Base-by-base conservation (phyloP, 192 early-diverging fungal species). In the Backusella australiensis region DNA sequence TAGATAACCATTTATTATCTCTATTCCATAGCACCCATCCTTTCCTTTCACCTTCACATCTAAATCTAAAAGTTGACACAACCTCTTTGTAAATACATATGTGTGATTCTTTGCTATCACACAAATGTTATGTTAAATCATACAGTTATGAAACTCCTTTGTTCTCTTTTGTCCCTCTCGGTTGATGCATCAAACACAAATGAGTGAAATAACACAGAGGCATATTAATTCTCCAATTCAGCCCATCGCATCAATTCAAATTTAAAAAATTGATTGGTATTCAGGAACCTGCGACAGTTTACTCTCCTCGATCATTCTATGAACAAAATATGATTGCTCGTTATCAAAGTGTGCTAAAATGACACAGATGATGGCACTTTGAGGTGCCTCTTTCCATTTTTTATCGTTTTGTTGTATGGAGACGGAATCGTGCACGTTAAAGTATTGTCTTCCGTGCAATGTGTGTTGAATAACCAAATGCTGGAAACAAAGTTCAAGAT, bases 71-170 rank as follows among this genome's bases (percentile, higher is more conserved):
- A 99, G 85, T 84, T 96, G 91, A 21, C 93, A 93, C 75, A 98
- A 87, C 53, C 96, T 90, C 85, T 91, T 89, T 34, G 91, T 90
- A 9, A 93, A 89, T 42, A 98, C 93, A 34, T 94, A 90, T 35
- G 90, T 93, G 79, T 99, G 98, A 85, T 98, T 98, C 78, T 94
- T 94, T 49, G 96, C 94, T 78, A 99, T 90, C 1, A 99, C 96
- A 8, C 98, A 93, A 74, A 98, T 92, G 83, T 98, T 98, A 90
- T 99, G 98, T 81, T 99, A 97, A 76, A 97, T 95, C 1, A 97
- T 95, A 29, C 98, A 91, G 74, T 96, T 91, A 80, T 97, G 96
- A 73, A 99, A 86, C 52, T 90, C 91, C 74, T 89, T 85, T 89
- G 90, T 93, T 76, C 94, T 89, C 82, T 92, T 89, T 77, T 90